Base-by-base conservation (phyloP, 1,284 basidiomycete species). In the Trichosporon sp. region DNA sequence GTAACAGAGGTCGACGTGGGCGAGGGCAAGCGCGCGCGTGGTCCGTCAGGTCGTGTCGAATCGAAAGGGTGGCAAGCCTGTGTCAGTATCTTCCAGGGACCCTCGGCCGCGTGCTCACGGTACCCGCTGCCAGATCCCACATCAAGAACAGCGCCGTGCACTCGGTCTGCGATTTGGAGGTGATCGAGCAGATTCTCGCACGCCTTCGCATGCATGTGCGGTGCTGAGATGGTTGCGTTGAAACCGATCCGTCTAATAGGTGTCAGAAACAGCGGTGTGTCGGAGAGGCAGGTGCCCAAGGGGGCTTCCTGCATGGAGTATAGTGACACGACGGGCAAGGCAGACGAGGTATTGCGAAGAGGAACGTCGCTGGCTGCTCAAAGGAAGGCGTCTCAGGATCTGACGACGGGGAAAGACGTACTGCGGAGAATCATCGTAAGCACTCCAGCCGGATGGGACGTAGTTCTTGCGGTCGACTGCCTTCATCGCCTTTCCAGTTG, bases 41-140 rank as follows among this genome's bases (percentile, higher is more conserved):
- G 29, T n/a, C 18, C 56, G 29, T 31, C 15, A 31, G 18, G 23
- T 29, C 27, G 51, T 13, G 9, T 53, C 23, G 53, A 62, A 15
- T 27, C 34, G 23, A 27, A n/a, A n/a, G n/a, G n/a, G 62, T 38
- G 62, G 27, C 27, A 15, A 58, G 47, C 12, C 44, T 11, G 32
- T 42, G 62, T 53, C 47, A 67, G 34, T 34, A 62, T 42, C 38
- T 44, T 9, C 25, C 64, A 27, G 3, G 25, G 1, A 42, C 35
- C 21, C 35, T 27, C 9, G 21, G 23, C 18, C 21, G 21, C 8
- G 34, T 38, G 34, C 89, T 75, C 74, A 91, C 90, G 88, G 84
- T 91, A 92, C 15, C 90, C 90, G 29, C 89, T 80, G 2, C 83
- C 83, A 62, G 78, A 79, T 2, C 83, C 83, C 0, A 84, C 82